Conservation (phyloP, 169 alveolate genomes). For the Plasmodium gallinaceum region DNA sequence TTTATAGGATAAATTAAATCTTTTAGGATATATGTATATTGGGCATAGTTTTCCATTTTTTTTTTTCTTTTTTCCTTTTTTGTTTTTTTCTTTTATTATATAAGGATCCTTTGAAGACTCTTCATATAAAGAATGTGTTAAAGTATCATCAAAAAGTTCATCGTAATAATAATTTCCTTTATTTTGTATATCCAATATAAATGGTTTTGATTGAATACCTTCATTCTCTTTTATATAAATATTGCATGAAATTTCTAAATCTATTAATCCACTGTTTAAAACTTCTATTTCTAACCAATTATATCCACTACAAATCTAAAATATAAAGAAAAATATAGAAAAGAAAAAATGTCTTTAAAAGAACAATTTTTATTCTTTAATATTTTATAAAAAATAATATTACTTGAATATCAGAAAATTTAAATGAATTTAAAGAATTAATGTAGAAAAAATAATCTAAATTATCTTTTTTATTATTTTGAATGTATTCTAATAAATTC, state of each 20-base stretch:
- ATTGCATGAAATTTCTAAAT: constrained; percentile 34
- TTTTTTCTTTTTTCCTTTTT: constrained; percentile 7
- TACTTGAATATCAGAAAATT: constrained; percentile 66
- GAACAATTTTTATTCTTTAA: background rate
- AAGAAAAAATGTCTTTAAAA: background rate
- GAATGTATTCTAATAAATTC: constrained; percentile 22
- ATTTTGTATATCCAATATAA: constrained; percentile 17
- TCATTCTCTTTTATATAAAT: constrained; percentile 36
- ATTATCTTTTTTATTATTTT: constrained; percentile 32
- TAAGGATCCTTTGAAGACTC: background rate
- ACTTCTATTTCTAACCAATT: constrained; percentile 41
- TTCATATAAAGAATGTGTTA: constrained; percentile 28
- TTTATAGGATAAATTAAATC: constrained; percentile 39
- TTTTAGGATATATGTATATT: constrained; percentile 45
- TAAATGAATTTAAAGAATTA: constrained; percentile 32
- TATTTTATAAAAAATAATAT: background rate
- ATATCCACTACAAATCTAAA: constrained; percentile 60
- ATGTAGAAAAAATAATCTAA: constrained; percentile 41
- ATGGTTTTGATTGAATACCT: background rate
- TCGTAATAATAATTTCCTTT: constrained; percentile 51
- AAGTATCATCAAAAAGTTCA: constrained; percentile 30
- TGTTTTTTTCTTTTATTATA: background rate
- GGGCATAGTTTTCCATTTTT: constrained; percentile 30
- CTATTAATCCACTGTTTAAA: constrained; percentile 58
- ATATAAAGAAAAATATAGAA: background rate